Base-by-base conservation (phyloP, 139 green algal species). In the Auxenochlorella protothecoides region DNA sequence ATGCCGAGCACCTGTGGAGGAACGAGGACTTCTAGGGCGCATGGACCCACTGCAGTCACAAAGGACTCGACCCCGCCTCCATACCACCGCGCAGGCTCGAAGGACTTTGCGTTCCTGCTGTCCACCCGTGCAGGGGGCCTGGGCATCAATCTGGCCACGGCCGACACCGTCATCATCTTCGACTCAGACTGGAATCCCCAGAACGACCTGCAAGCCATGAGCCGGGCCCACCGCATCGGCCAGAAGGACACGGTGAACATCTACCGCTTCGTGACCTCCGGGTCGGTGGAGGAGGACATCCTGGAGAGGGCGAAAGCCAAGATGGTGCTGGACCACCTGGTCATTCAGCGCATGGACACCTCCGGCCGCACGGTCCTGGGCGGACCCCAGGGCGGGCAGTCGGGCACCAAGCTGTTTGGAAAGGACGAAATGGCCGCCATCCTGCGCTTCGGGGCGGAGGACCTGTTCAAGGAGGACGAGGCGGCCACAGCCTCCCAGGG, bases 321-420 rank as follows among this genome's bases (percentile, higher is more conserved):
- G 85, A 97, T 98, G 92, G 92, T 96, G 79, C 87, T 98, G 75
- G 93, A 97, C 78, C 92, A 98, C 76, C 80, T 98, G 63, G 92
- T 97, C 72, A 97, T 97, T 44, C 92, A 88, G 79, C 85, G 83
- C 76, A 96, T 97, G 88, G 93, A 97, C 83, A 93, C 92, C 53
- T 82, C 67, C 51, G 92, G 92, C 2, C 83, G 89, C 54, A 94
- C 83, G 6, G 87, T 96, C 56, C 82, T 96, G 66, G 86, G 85
- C 55, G 67, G 55, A 2, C 71, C 64, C 66, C 72, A 71, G 61
- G 76, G 76, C 64, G 70, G 72, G 63, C 65, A 83, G 67, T 73
- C 63, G 60, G 80, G 74, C 61, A 92, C 90, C 78, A 70, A 83
- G 69, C 83, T 96, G 80, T 96, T 97, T 72, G 85, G 84, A 76